These are phyloP conservation scores for Eucalyptus lansdowneana DNA, from an alignment of 345 rosid genomes.

Conservation along the genomic window DNA sequence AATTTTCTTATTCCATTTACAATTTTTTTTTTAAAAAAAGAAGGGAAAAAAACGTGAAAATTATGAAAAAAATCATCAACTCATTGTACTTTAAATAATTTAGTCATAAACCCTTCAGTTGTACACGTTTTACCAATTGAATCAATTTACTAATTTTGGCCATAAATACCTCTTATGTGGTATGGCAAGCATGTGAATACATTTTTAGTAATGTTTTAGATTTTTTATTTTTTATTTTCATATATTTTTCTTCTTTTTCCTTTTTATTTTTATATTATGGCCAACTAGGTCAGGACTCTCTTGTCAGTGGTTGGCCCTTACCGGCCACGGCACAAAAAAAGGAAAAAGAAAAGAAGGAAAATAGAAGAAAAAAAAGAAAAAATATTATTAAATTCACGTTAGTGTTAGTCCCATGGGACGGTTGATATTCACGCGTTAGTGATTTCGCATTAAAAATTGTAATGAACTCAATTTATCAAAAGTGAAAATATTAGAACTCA, in stretches of 20 bases:
- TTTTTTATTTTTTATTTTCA: too few species aligned
- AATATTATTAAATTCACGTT: too few species aligned
- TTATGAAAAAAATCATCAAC: background rate
- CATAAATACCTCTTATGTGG: background rate
- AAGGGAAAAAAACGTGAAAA: background rate
- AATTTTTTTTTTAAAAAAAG: background rate
- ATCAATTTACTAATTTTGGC: too few species aligned
- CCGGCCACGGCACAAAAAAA: too few species aligned
- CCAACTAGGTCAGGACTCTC: background rate
- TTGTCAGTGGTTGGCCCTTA: background rate
- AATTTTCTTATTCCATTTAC: background rate
- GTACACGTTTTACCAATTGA: too few species aligned
- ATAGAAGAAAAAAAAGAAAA: too few species aligned
- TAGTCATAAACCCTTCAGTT: too few species aligned
- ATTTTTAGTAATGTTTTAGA: too few species aligned
- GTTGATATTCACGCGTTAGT: fast-evolving
- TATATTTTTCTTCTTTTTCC: background rate
- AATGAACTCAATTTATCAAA: too few species aligned
- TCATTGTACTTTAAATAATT: too few species aligned
- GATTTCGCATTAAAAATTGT: fast-evolving
- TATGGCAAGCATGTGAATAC: background rate
- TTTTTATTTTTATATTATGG: background rate
- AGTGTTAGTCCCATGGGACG: fast-evolving
- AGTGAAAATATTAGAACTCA: background rate
- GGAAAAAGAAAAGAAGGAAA: too few species aligned